phyloP scores from a whole-genome alignment of 2,329 filamentous ascomycete genomes.

The Sporothrix brasiliensis region DNA sequence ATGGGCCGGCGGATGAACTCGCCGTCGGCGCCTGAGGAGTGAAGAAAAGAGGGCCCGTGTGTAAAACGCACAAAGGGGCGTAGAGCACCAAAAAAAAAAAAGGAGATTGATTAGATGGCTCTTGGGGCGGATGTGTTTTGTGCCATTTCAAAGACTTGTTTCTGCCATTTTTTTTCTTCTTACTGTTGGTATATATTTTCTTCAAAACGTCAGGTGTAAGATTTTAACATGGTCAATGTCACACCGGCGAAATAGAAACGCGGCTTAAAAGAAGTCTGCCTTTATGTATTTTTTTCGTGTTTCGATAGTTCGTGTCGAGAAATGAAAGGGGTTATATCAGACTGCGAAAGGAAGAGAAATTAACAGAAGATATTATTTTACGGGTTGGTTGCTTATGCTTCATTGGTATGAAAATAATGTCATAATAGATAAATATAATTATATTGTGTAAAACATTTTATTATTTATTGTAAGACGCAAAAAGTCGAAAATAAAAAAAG shows the following conservation, averaged over 20 bases:
- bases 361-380: neutral
- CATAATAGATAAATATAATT: neutral
- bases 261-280: neutral
- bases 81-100: constrained; percentile 6
- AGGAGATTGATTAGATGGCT: neutral
- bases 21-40: constrained; percentile 6
- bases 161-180: neutral
- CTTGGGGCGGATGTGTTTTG: neutral
- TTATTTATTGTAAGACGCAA: no score
- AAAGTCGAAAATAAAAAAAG: neutral
- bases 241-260: neutral
- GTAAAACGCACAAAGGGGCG: neutral
- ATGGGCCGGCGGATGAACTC: constrained; percentile 37
- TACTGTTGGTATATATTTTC: constrained; percentile 21
- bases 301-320: neutral
- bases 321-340: neutral
- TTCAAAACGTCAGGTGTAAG: neutral
- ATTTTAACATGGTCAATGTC: neutral
- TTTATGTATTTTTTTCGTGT: neutral
- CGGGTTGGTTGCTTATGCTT: no score
- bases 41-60: neutral
- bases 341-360: neutral
- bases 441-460: neutral
- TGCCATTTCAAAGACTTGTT: constrained; percentile 7
- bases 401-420: no score